A percentile compares a stretch with the other conserved stretches of the same genome.
These are phyloP conservation scores for Malassezia sympodialis DNA, from an alignment of 1,284 basidiomycete species.

Conservation along the genomic window DNA sequence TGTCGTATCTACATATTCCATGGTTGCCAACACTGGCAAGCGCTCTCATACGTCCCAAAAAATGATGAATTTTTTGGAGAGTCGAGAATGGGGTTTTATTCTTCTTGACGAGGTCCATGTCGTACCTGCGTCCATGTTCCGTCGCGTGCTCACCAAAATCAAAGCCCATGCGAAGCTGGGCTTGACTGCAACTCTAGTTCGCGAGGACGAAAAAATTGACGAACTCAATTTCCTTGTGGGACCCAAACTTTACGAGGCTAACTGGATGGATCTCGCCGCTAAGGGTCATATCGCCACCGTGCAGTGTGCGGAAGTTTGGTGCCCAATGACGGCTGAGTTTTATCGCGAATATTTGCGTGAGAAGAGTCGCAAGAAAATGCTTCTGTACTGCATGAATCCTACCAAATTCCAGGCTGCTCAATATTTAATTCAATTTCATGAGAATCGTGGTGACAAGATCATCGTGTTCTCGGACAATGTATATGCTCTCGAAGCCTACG, in stretches of 20 bases:
- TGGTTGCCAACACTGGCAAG: constrained; percentile 48
- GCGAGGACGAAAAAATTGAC: constrained; percentile 97
- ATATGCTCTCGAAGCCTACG: constrained; percentile 91
- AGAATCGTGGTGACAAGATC: constrained; percentile 94
- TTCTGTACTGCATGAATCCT: constrained; percentile 99
- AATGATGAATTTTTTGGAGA: constrained; percentile 49
- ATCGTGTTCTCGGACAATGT: constrained; percentile 99
- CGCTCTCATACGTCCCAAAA: constrained; percentile 47
- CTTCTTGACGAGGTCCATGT: constrained; percentile 47
- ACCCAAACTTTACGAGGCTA: constrained; percentile 97
- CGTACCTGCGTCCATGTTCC: constrained; percentile 48
- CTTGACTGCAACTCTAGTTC: constrained; percentile 68
- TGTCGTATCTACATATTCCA: constrained; percentile 47
- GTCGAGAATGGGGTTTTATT: constrained; percentile 47
- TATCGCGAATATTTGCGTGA: constrained; percentile 94
- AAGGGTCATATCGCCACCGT: constrained; percentile 99
- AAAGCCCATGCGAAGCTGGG: constrained; percentile 47
- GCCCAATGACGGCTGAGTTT: constrained; percentile 99
- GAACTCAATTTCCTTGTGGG: constrained; percentile 99
- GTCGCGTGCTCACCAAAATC: constrained; percentile 47
- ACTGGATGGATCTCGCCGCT: constrained; percentile 99
- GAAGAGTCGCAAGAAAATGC: constrained; percentile 81
- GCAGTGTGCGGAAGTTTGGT: constrained; percentile 96
- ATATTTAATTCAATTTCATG: constrained; percentile 96
- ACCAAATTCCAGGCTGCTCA: constrained; percentile 99